Evolutionary conservation across 345 rosid genomes (phyloP), one percentile per base, ranked within the genome.

Genomic region (Citrus trifoliata): DNA sequence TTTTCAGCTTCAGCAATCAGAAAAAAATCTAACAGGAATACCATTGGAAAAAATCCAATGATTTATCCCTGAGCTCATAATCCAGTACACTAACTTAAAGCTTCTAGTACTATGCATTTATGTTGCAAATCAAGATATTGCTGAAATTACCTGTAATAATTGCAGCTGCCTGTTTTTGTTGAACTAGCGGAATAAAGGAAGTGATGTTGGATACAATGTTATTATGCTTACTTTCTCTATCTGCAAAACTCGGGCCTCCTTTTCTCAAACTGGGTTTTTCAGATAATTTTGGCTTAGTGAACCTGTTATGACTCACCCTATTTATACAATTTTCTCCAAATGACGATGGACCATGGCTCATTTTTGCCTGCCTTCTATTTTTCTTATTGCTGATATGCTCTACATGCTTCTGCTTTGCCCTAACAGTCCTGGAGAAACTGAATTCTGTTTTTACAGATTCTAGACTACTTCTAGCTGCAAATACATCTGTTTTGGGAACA

Each of bases 161-260:
- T 64, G 86, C 89, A 78, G 90, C 85, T 72, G 86, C 90, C 85
- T 83, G 90, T 82, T 92, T 94, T 84, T 89, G 95, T 81, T 91
- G 97, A 85, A 93, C 92, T 73, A 94, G 87, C 18, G 98, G 95
- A 76, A 97, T 59, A 73, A 97, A 93, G 7, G 99, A 94, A 86
- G 89, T 78, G 48, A 93, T 65, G 79, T 93, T 89, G 63, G 93
- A 90, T 51, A 93, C 98, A 37, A 97, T 90, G 77, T 94, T 94
- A 83, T 86, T 92, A 80, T 64, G 79, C 88, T 86, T 93, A 60
- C 87, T 61, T 76, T 88, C 90, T 82, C 74, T 88, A 48, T 74
- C 88, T 46, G 82, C 71, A 69, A 90, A 80, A 76, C 83, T 78
- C 1, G 83, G 74, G 53, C 90, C 88, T 74, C 71, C 81, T 78